Conservation (phyloP, 2,329 filamentous ascomycete species). For the Periconia sp. region DNA sequence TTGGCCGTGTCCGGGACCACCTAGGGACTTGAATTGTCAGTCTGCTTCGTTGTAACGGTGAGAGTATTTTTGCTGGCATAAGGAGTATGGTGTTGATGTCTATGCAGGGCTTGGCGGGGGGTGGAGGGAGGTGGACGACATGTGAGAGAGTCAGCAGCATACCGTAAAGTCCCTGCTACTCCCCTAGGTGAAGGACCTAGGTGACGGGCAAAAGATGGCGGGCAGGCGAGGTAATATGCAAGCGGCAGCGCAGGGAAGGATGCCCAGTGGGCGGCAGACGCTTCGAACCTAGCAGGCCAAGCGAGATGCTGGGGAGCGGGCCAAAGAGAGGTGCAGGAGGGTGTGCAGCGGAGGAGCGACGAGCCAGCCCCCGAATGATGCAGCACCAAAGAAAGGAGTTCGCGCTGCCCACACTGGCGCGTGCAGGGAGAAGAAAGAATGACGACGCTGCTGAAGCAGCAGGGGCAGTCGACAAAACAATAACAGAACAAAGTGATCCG, state of each 20-base stretch:
- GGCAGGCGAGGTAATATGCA: slow-evolving; percentile 41
- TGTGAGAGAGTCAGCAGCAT: slow-evolving; percentile 15
- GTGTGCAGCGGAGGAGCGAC: slow-evolving; percentile 30
- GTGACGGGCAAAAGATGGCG: slow-evolving; percentile 32
- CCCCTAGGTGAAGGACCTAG: slow-evolving; percentile 40
- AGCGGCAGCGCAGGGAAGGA: slow-evolving; percentile 35
- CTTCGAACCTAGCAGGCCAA: slow-evolving; percentile 31
- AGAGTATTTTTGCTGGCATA: slow-evolving; percentile 13
- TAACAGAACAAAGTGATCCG: slow-evolving; percentile 12
- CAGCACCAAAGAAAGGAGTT: slow-evolving; percentile 27
- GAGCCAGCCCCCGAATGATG: slow-evolving; percentile 23
- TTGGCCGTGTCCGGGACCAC: neutral
- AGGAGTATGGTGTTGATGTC: slow-evolving; percentile 10
- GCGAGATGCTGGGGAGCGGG: slow-evolving; percentile 26
- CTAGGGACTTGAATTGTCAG: slow-evolving; percentile 5
- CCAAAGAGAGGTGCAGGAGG: slow-evolving; percentile 38
- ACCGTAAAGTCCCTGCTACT: slow-evolving; percentile 27
- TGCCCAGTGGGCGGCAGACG: slow-evolving; percentile 30
- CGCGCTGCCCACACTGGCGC: slow-evolving; percentile 28
- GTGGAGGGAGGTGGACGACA: slow-evolving; percentile 15
- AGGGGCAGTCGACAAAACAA: slow-evolving; percentile 17
- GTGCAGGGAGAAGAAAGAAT: slow-evolving; percentile 24
- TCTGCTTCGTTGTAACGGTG: neutral
- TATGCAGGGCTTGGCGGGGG: slow-evolving; percentile 14
- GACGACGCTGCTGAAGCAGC: slow-evolving; percentile 22